Conservation (phyloP, 257 asterid species). For the Craterostigma plantagineum region DNA sequence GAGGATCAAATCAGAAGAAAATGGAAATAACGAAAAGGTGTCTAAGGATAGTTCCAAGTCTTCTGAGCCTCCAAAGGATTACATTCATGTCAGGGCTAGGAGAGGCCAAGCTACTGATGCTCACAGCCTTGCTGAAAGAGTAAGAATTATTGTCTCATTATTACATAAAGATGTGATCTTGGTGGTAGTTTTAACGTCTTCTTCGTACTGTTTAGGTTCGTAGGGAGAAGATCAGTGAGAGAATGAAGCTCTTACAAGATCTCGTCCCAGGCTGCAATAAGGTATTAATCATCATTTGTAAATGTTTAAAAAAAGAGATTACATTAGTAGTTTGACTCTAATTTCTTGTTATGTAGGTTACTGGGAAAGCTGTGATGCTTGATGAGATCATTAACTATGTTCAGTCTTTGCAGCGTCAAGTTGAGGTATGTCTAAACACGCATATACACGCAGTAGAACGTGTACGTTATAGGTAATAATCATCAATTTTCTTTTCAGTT, state of each 20-base stretch:
- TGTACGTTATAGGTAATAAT: too few species aligned
- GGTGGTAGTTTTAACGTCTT: too few species aligned
- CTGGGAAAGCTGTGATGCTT: constrained; percentile 97
- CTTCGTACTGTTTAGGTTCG: constrained; percentile 45
- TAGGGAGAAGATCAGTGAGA: constrained; percentile 82
- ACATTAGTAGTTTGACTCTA: too few species aligned
- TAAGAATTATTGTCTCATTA: constrained; percentile 14
- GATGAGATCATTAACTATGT: constrained; percentile 87
- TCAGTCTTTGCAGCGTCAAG: constrained; percentile 78
- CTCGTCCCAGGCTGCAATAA: constrained; percentile 95
- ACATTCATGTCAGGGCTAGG: constrained; percentile 90
- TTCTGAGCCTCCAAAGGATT: constrained; percentile 60
- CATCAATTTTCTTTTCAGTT: constrained; percentile 32
- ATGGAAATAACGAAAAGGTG: constrained; percentile 11
- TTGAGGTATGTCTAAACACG: constrained; percentile 35
- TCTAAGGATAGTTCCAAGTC: too few species aligned
- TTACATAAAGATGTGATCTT: too few species aligned
- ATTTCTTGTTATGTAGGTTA: too few species aligned
- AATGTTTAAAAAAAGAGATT: too few species aligned
- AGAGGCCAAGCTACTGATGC: constrained; percentile 96
- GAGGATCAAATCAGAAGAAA: neutral
- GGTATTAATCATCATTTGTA: too few species aligned
- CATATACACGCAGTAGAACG: too few species aligned
- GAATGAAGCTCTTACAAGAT: constrained; percentile 78
- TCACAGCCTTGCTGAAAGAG: constrained; percentile 93